Evolutionary conservation across 176 grass and related monocot species (phyloP).

Genomic region (Oropetium thomaeum): DNA sequence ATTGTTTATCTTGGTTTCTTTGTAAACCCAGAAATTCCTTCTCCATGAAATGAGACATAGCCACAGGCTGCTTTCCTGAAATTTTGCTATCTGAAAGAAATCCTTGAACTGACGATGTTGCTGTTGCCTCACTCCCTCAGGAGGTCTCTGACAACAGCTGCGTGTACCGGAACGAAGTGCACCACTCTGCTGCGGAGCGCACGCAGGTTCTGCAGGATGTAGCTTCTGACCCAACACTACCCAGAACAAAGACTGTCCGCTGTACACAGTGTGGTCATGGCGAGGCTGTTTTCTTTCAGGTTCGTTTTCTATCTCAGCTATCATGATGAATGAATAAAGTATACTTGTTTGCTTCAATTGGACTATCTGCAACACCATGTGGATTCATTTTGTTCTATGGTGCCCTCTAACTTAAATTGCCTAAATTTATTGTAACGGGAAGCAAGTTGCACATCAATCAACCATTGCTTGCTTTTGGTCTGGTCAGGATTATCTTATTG

Average conservation of each 20-base stretch:
- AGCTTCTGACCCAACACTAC: constrained; percentile 52
- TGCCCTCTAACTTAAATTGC: no score
- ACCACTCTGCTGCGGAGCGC: constrained; percentile 44
- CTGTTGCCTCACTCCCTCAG: neutral
- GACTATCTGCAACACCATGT: neutral
- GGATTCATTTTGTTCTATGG: neutral
- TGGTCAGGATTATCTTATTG: no score
- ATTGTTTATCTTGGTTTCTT: no score
- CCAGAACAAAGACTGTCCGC: constrained; percentile 48
- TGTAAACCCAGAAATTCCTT: no score
- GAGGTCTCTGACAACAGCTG: constrained; percentile 48
- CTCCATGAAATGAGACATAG: neutral
- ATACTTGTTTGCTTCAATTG: neutral
- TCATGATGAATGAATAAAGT: no score
- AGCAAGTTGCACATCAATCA: no score
- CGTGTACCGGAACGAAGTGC: constrained; percentile 56
- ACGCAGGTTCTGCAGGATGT: constrained; percentile 62
- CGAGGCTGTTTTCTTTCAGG: constrained; percentile 75
- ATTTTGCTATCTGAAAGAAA: no score
- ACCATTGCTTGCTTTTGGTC: no score
- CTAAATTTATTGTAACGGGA: no score
- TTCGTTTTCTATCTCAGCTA: neutral
- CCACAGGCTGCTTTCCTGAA: neutral
- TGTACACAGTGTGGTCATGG: constrained; percentile 44
- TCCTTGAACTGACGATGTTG: neutral